A percentile compares a stretch with the other conserved stretches of the same genome.
Evolutionary conservation across 352 stramenopile species (phyloP).

Genomic region (Pythium dissotocum): DNA sequence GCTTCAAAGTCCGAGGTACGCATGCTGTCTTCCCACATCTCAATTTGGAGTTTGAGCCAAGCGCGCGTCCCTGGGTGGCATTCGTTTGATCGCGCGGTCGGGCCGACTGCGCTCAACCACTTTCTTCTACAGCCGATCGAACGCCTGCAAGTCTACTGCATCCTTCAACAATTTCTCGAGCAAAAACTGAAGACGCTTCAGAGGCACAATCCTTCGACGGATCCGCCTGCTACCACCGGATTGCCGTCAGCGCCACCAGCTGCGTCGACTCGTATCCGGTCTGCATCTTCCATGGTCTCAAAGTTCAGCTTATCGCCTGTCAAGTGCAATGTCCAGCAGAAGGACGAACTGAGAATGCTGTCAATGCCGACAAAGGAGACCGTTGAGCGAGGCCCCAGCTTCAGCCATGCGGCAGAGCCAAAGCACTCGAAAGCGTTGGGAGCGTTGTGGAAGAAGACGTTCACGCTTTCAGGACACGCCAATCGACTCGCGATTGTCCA

Average conservation of each 20-base stretch:
- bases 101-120: constrained; percentile 33
- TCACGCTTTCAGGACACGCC: constrained; percentile 4
- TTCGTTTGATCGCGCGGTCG: constrained; percentile 22
- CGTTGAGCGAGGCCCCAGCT: not conserved
- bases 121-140: constrained; percentile 42
- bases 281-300: not conserved
- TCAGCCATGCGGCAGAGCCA: not conserved
- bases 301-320: not conserved
- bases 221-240: not conserved
- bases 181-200: not conserved
- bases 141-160: constrained; percentile 30
- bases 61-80: constrained; percentile 27
- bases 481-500: constrained; percentile 16
- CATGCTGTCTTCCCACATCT: constrained; percentile 30
- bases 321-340: not conserved
- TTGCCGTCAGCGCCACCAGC: not conserved
- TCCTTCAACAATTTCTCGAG: constrained; percentile 18
- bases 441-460: not conserved
- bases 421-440: not conserved
- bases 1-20: constrained; percentile 23
- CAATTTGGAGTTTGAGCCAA: constrained; percentile 28
- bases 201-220: not conserved
- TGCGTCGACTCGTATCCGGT: not conserved
- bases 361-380: not conserved
- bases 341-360: not conserved